Evolutionary conservation across 176 grass and related monocot species (phyloP).

Genomic region (Elaeis guineensis): DNA sequence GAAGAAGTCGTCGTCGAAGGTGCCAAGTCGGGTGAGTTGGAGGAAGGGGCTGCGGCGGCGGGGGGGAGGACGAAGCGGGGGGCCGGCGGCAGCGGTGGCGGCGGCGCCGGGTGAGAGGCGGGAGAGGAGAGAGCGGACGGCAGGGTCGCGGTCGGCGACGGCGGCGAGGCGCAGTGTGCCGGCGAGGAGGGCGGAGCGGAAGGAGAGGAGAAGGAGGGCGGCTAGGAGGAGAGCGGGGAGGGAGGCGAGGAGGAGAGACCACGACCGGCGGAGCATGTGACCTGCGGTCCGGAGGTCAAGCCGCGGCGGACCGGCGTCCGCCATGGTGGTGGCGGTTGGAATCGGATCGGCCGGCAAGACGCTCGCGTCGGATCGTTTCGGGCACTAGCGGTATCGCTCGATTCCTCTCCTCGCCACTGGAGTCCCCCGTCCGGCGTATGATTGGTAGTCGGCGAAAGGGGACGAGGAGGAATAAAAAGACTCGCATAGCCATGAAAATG

Average conservation of each 20-base stretch:
- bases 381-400: too few species aligned
- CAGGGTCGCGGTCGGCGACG: constrained; percentile 53
- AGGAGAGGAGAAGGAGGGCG: constrained; percentile 57
- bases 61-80: not conserved
- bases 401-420: too few species aligned
- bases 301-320: constrained; percentile 24
- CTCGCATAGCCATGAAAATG: too few species aligned
- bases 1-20: constrained; percentile 33
- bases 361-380: too few species aligned
- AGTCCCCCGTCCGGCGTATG: too few species aligned
- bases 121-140: constrained; percentile 51
- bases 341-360: constrained; percentile 5
- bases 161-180: constrained; percentile 54
- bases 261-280: constrained; percentile 19
- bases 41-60: constrained; percentile 48
- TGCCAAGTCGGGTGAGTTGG: not conserved
- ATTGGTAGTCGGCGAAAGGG: too few species aligned
- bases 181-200: constrained; percentile 65
- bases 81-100: constrained; percentile 18
- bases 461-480: too few species aligned
- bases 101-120: constrained; percentile 37
- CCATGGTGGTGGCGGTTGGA: constrained; percentile 31
- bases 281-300: constrained; percentile 21
- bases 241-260: constrained; percentile 47
- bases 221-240: constrained; percentile 59